Percentiles rank a stretch among this genome's conserved stretches.
phyloP scores from a whole-genome alignment of 768 basidiomycete species.

The Phlebiopsis flavidoalba region DNA sequence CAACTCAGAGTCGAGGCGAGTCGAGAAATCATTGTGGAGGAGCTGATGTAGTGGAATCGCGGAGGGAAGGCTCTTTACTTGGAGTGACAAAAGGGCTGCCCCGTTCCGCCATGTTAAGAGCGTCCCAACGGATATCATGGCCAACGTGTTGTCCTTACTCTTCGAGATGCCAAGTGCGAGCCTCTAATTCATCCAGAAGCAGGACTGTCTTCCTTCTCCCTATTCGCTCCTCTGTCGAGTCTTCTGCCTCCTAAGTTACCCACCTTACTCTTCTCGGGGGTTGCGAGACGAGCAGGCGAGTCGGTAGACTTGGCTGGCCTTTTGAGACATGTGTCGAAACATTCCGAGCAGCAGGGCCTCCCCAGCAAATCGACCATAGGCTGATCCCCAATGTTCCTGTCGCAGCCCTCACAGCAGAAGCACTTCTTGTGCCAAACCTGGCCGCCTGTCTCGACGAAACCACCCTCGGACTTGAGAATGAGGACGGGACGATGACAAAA shows the following conservation, averaged over 20 bases:
- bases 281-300: neutral
- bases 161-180: constrained; percentile 25
- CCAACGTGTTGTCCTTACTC: constrained; percentile 20
- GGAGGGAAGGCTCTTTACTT: neutral
- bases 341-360: constrained; percentile 71
- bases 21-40: neutral
- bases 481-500: constrained; percentile 69
- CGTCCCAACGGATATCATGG: neutral
- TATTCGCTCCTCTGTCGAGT: constrained; percentile 18
- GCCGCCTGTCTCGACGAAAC: constrained; percentile 65
- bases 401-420: constrained; percentile 71
- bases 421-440: constrained; percentile 80
- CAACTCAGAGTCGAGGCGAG: neutral
- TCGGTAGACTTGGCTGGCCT: constrained; percentile 31
- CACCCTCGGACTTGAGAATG: constrained; percentile 70
- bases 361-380: constrained; percentile 86
- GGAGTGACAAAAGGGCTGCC: neutral
- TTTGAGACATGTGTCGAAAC: constrained; percentile 73
- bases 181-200: constrained; percentile 30
- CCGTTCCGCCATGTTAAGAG: neutral
- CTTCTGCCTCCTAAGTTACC: constrained; percentile 43
- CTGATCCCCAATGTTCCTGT: constrained; percentile 62
- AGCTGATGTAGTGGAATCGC: neutral
- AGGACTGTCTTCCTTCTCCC: constrained; percentile 26
- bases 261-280: constrained; percentile 9